Conservation (phyloP, 805 yeast genomes). For the Tetrapisispora fleetii region DNA sequence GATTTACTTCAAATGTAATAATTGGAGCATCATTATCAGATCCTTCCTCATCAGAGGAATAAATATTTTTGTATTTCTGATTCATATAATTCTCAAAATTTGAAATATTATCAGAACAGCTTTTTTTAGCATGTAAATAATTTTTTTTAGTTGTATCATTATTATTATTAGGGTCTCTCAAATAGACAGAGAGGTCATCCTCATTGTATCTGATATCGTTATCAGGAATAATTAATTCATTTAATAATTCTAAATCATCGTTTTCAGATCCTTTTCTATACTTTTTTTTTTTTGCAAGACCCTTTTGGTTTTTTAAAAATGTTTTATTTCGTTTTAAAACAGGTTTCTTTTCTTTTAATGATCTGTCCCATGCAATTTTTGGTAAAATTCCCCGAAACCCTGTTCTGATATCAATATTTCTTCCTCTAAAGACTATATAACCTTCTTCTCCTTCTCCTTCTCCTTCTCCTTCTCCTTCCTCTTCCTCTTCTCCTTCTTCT, state of each 20-base stretch:
- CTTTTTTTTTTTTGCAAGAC: slow-evolving; percentile 19
- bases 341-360: slow-evolving; percentile 6
- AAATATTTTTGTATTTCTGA: slow-evolving; percentile 10
- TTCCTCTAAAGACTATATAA: slow-evolving; percentile 22
- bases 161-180: too few relatives aligned
- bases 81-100: slow-evolving; percentile 11
- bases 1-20: not conserved
- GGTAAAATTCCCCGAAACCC: slow-evolving; percentile 29
- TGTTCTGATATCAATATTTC: slow-evolving; percentile 16
- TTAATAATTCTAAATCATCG: slow-evolving; percentile 12
- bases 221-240: slow-evolving; percentile 18
- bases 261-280: not conserved
- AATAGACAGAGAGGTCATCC: not conserved
- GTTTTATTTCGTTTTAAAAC: slow-evolving; percentile 1
- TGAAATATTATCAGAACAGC: not conserved
- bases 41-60: slow-evolving; percentile 6
- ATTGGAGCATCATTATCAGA: not conserved
- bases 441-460: slow-evolving; percentile 2
- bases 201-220: slow-evolving; percentile 4
- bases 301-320: slow-evolving; percentile 9
- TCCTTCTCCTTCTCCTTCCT: not conserved
- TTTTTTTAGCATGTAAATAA: too few relatives aligned
- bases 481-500: not conserved
- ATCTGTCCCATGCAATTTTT: slow-evolving; percentile 24
- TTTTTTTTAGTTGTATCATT: not conserved